A percentile compares a stretch with the other conserved stretches of the same genome.
These are phyloP conservation scores for Rhododendron simsii DNA, from an alignment of 148 eudicot species.

Conservation along the genomic window DNA sequence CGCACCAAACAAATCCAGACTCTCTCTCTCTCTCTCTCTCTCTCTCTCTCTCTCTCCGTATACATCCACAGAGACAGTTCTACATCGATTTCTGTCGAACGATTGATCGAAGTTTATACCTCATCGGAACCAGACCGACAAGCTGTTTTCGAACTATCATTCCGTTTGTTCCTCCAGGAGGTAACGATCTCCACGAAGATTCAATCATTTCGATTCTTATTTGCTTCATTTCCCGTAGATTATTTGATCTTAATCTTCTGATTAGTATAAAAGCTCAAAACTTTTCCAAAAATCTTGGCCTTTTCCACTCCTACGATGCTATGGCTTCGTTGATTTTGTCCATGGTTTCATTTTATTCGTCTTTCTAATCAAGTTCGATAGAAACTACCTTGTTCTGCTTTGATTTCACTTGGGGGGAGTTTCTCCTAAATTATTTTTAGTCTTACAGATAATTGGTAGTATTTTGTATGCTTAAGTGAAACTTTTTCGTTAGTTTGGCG, in stretches of 20 bases:
- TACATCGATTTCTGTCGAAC: background rate
- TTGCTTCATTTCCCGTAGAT: background rate
- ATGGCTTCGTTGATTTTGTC: background rate
- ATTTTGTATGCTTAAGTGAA: too few species aligned
- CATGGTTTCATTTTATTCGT: background rate
- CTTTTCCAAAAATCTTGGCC: background rate
- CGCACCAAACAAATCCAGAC: background rate
- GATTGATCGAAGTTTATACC: background rate
- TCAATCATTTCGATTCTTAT: background rate
- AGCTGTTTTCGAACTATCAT: background rate
- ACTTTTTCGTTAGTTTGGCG: too few species aligned
- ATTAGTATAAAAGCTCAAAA: background rate
- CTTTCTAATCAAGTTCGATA: background rate
- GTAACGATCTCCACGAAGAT: background rate
- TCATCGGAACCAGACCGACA: background rate
- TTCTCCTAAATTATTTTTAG: too few species aligned
- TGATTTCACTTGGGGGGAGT: too few species aligned
- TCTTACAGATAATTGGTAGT: too few species aligned
- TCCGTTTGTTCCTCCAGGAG: background rate
- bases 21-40: constrained; percentile 8
- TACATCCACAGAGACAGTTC: background rate
- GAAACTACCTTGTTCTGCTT: background rate
- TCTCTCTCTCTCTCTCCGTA: background rate
- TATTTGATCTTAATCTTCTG: background rate
- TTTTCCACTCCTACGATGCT: background rate